Percentiles rank a stretch among this genome's conserved stretches.
Evolutionary conservation across 31 red algal species (phyloP).

Genomic region (Porphyra umbilicalis): DNA sequence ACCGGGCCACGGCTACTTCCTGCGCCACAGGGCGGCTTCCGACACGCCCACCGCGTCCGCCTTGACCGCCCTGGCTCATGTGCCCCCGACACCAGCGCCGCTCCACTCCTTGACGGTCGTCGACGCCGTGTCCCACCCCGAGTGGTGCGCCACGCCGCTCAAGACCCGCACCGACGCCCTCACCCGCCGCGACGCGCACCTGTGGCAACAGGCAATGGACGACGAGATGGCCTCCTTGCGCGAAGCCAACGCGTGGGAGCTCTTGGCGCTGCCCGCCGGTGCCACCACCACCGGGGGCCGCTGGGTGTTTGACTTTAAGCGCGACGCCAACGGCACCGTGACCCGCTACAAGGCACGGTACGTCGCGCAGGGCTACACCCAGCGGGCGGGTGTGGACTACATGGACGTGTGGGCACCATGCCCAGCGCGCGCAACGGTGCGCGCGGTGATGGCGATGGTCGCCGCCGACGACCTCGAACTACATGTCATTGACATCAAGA

Average conservation of each 20-base stretch:
- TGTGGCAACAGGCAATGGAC: slow-evolving; percentile 8
- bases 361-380: slow-evolving; percentile 32
- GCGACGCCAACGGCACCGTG: neutral
- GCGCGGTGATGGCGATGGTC: slow-evolving; percentile 8
- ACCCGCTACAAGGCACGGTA: slow-evolving; percentile 9
- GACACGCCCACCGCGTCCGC: neutral
- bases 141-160: neutral
- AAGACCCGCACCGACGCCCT: neutral
- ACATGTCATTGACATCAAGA: slow-evolving; percentile 17
- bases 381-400: slow-evolving; percentile 19
- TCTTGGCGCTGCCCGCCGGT: neutral
- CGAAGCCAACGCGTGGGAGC: neutral
- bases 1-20: neutral
- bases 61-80: neutral
- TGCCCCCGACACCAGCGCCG: too few relatives aligned
- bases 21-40: neutral
- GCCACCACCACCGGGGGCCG: neutral
- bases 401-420: slow-evolving; percentile 24
- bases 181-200: neutral
- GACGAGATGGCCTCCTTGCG: neutral
- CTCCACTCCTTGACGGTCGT: slow-evolving; percentile 2
- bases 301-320: slow-evolving; percentile 30
- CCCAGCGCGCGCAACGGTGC: slow-evolving; percentile 19
- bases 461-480: neutral
- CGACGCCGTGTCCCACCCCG: neutral